Base-by-base conservation (phyloP, 2,329 filamentous ascomycete genomes). In the Cercospora sp. region DNA sequence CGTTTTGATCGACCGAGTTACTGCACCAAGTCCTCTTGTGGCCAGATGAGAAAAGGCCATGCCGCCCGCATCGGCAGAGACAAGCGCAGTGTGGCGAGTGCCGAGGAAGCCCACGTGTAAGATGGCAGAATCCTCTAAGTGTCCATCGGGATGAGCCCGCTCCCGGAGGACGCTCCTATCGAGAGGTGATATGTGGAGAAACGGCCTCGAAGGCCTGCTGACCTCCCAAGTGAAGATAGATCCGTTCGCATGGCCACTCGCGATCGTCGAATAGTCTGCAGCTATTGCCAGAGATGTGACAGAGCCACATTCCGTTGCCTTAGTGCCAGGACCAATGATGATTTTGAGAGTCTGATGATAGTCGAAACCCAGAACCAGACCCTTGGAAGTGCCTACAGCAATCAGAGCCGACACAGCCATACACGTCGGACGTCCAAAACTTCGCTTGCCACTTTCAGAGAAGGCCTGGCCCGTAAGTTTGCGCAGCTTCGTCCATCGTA, bases 41-140 rank as follows among this genome's bases (percentile, higher is more conserved):
- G 95, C 96, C 9, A 99, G 86, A 80, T 99, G 96, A 3, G 95
- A 97, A 79, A 99, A 99, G 0, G 95, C 94, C 96, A 99, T 99
- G 20, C 96, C 95, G 60, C 88, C 88, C 75, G 97, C 92, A 79
- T 99, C 94, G 2, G 95, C 95, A 3, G 95, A 99, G 10, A 98
- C 94, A 5, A 99, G 84, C 3, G 96, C 95, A 13, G 95, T 99
- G 75, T 95, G 94, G 68, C 96, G 87, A 3, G 92, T 97, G 7
- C 94, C 95, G 5, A 99, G 84, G 77, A 99, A 99, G 0, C 94
- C 95, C n/a, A 99, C 81, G 79, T 99, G 94, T 6, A 95, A 88
- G 55, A 99, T 88, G 3, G 92, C 87, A 33, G 89, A 88, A 68
- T 90, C 91, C 5, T 89, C 85, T 20, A 95, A 82, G 81, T 99